These are phyloP conservation scores for Oryza nivara DNA, from an alignment of 176 grass and related monocot genomes.

Conservation along the genomic window DNA sequence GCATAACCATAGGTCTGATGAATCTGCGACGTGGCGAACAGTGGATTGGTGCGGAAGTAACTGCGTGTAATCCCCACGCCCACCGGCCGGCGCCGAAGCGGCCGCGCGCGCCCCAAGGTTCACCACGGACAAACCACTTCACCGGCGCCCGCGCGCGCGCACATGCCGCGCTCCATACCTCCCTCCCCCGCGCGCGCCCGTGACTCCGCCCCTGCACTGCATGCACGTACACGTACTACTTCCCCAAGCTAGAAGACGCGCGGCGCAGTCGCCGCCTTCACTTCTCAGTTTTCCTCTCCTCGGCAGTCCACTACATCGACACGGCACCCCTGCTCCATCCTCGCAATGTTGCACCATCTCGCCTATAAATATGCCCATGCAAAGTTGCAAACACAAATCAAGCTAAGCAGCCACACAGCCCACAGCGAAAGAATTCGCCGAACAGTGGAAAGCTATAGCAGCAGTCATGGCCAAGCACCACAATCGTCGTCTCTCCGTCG, in stretches of 20 bases:
- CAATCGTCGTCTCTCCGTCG: neutral
- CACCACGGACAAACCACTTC: too few relatives aligned
- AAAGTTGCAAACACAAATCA: too few relatives aligned
- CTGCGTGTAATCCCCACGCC: neutral
- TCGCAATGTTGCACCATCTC: neutral
- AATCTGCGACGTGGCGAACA: neutral
- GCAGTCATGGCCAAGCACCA: conserved; percentile 2
- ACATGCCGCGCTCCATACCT: conserved; percentile 9
- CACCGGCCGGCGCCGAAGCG: neutral
- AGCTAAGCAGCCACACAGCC: neutral
- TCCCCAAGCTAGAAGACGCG: too few relatives aligned
- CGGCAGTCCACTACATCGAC: neutral
- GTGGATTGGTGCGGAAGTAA: neutral
- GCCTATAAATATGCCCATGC: neutral
- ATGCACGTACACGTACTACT: too few relatives aligned
- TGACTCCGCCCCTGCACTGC: neutral
- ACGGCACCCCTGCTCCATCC: conserved; percentile 17
- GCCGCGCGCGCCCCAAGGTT: too few relatives aligned
- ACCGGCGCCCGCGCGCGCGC: neutral
- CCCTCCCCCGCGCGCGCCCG: neutral
- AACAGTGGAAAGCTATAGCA: neutral
- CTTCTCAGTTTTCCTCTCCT: neutral
- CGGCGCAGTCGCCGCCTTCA: neutral
- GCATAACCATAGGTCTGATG: neutral
- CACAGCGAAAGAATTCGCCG: neutral